Base-by-base conservation (phyloP, 805 yeast genomes). In the Millerozyma acaciae region DNA sequence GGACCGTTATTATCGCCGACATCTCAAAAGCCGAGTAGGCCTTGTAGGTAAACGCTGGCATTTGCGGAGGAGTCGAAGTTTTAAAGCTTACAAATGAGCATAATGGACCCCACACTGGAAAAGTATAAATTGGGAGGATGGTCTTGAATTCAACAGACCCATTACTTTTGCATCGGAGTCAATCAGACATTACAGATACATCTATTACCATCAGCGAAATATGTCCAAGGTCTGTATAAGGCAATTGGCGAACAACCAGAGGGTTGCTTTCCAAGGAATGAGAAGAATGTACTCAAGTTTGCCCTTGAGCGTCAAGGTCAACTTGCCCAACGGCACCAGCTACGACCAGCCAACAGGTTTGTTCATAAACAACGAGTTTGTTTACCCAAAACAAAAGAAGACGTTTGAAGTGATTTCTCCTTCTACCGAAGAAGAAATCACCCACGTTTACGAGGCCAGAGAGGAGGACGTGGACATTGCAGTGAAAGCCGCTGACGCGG, bases 301-400 rank as follows among this genome's bases (percentile, higher is more conserved):
- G 43, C 68, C 71, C 16, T 55, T 67, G 46, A 42, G 71, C 3
- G 65, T 67, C 7, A 62, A 62, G 21, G 58, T 81, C 43, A 72
- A 70, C 6, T 62, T 79, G 46, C 95, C 95, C 43, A 83, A 82
- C 50, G 95, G 95, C 26, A 62, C 63, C 20, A 62, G 68, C 21
- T 83, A 81, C 53, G 70, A 76, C 32, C 94, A 84, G 65, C 96
- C 96, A 48, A 80, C 84, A 8, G 96, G 96, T 43, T 65, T 89
- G 48, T 89, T 85, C 71, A 86, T 89, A 58, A 82, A 86, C 68
- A 85, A 85, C 61, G 85, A 85, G 58, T 86, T 83, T 51, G 80
- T 80, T 54, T 49, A 65, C 30, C 73, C 88, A 12, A 59, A 62
- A 21, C 73, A 74, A 34, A 75, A 73, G 34, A 66, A 74, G 50